phyloP scores from a whole-genome alignment of 345 rosid species.

The Psidium friedrichsthalianum region DNA sequence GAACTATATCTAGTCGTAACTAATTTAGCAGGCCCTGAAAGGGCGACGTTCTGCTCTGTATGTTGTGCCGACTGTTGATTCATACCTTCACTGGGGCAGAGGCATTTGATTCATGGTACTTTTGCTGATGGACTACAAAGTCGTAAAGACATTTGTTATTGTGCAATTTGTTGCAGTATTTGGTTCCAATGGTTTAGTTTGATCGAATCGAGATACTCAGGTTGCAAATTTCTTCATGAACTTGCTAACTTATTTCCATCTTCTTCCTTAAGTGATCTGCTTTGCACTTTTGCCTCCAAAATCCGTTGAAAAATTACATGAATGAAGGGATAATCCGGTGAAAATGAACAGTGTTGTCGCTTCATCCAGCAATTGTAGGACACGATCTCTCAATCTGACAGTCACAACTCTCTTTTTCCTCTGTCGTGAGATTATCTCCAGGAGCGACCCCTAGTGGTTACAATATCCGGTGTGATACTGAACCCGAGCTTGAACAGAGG shows the following conservation, averaged over 20 bases:
- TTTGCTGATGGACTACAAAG: not conserved
- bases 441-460: conserved; percentile 31
- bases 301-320: not conserved
- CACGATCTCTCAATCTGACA: not conserved
- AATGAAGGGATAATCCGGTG: not conserved
- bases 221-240: not conserved
- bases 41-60: not conserved
- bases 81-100: not conserved
- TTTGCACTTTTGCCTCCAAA: not conserved
- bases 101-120: not conserved
- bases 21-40: not conserved
- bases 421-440: conserved; percentile 15
- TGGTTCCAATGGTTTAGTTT: not conserved
- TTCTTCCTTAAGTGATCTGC: not conserved
- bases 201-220: not conserved
- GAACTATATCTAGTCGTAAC: not conserved
- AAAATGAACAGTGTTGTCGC: not conserved
- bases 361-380: not conserved
- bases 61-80: not conserved
- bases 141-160: not conserved
- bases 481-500: conserved; percentile 24
- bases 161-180: not conserved
- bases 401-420: not conserved
- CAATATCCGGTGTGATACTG: conserved; percentile 36
- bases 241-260: not conserved